Base-by-base conservation (phyloP, 2,329 filamentous ascomycete genomes). In the Ophiostoma himal-ulmi region DNA sequence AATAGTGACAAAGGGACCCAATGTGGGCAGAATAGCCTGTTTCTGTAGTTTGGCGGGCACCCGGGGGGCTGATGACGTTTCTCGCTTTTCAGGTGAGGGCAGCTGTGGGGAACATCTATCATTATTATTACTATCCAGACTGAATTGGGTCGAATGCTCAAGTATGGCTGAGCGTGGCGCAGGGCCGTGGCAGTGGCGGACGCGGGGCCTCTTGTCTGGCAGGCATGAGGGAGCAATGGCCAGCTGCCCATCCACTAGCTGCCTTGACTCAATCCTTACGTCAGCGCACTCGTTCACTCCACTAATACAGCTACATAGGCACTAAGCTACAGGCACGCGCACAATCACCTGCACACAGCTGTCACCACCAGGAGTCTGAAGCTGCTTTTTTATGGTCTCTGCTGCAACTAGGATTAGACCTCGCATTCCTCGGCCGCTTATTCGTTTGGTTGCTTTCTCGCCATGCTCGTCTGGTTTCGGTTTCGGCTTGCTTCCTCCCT, bases 11-110 rank as follows among this genome's bases (percentile, higher is more conserved):
- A 26, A 62, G 36, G 11, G 8, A 7, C 20, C 52, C 52, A 26
- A 57, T 57, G 52, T 57, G 52, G 52, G 52, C 52, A 57, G 26
- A 62, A 34, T 62, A 17, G 26, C 57, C 22, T 62, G 57, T 62
- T 48, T 48, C 44, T 20, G 20, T n/a, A 17, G 2, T 48, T 30
- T 36, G 26, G 52, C 52, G 52, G 22, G 52, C 52, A 57, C 52
- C 22, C 17, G n/a, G 30, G 41, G 26, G 14, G 14, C 54, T 71
- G 70, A 71, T 71, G 70, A 71, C 70, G 70, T 71, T 71, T 69
- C 44, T 68, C 30, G 52, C 65, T 68, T 68, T 70, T 37, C 60
- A 39, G 62, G 36, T 22, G 30, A 60, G 54, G 57, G 57, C 60
- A 65, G 26, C 36, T 65, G 62, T 65, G 62, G 62, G 62, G 62